A percentile compares a stretch with the other conserved stretches of the same genome.
Conservation (phyloP, 495 filamentous ascomycete genomes). For the Xylaria telfairii region DNA sequence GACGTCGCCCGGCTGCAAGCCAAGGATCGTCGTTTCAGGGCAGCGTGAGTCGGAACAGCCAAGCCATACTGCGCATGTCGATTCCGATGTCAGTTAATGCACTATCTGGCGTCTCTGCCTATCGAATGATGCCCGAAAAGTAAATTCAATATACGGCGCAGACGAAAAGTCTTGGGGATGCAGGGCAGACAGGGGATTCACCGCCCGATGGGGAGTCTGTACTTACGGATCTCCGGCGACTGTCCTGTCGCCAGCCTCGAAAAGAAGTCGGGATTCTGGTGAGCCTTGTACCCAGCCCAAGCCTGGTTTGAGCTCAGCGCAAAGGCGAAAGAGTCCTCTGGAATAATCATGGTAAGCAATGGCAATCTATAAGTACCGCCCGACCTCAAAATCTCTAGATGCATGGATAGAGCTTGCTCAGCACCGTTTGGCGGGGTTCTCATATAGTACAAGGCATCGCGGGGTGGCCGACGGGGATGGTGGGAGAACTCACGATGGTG, state of each 20-base stretch:
- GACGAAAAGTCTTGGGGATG: not conserved
- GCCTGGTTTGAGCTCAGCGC: constrained; percentile 70
- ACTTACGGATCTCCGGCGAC: constrained; percentile 70
- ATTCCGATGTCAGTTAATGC: constrained; percentile 5
- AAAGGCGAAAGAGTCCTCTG: constrained; percentile 60
- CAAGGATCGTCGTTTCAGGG: constrained; percentile 84
- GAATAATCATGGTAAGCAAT: constrained; percentile 37
- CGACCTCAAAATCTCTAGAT: not conserved
- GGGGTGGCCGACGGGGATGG: not conserved
- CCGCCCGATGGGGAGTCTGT: not conserved
- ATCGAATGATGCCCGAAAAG: not conserved
- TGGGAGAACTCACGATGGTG: constrained; percentile 21
- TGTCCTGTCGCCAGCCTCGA: constrained; percentile 71
- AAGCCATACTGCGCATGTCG: constrained; percentile 69
- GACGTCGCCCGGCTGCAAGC: constrained; percentile 83
- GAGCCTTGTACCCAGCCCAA: constrained; percentile 70
- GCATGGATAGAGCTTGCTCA: not conserved
- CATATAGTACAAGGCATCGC: not conserved
- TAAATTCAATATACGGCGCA: not conserved
- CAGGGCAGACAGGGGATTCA: not conserved
- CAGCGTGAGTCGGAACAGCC: constrained; percentile 90
- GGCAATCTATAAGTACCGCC: not conserved
- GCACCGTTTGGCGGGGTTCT: not conserved
- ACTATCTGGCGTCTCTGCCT: not conserved
- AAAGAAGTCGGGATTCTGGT: constrained; percentile 76